A percentile compares a stretch with the other conserved stretches of the same genome.
Evolutionary conservation across 805 yeast genomes (phyloP).

Genomic region (Starmerella potacharoeniae): DNA sequence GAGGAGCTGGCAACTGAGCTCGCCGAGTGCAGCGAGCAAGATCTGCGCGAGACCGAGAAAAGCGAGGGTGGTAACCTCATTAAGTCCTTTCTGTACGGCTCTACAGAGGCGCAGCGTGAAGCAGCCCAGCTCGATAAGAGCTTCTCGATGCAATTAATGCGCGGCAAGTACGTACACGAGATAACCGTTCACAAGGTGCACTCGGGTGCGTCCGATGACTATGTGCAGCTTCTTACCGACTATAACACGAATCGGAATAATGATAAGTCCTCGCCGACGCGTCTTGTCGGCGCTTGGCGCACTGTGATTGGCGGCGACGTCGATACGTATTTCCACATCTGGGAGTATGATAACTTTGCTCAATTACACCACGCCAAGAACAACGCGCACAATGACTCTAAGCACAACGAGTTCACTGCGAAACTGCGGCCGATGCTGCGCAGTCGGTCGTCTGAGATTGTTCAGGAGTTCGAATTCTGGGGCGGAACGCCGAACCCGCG

Average conservation of each 20-base stretch:
- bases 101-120: conserved; percentile 28
- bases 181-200: conserved; percentile 30
- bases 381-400: conserved; percentile 25
- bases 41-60: neutral
- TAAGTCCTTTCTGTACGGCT: conserved; percentile 33
- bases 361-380: conserved; percentile 33
- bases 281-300: conserved; percentile 36
- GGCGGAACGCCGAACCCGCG: conserved; percentile 37
- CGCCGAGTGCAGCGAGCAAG: conserved; percentile 3
- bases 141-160: conserved; percentile 28
- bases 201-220: conserved; percentile 30
- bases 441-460: conserved; percentile 29
- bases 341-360: conserved; percentile 35
- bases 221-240: conserved; percentile 26
- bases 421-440: conserved; percentile 28
- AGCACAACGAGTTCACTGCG: conserved; percentile 19
- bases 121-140: conserved; percentile 28
- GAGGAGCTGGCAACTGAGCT: conserved; percentile 10
- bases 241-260: neutral
- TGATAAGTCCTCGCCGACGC: conserved; percentile 28
- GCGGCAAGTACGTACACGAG: conserved; percentile 36
- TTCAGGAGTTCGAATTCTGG: conserved; percentile 37
- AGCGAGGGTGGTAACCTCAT: conserved; percentile 18
- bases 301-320: conserved; percentile 32
- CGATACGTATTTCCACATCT: conserved; percentile 33